phyloP scores from a whole-genome alignment of 768 basidiomycete genomes.

The Boletales sp. region DNA sequence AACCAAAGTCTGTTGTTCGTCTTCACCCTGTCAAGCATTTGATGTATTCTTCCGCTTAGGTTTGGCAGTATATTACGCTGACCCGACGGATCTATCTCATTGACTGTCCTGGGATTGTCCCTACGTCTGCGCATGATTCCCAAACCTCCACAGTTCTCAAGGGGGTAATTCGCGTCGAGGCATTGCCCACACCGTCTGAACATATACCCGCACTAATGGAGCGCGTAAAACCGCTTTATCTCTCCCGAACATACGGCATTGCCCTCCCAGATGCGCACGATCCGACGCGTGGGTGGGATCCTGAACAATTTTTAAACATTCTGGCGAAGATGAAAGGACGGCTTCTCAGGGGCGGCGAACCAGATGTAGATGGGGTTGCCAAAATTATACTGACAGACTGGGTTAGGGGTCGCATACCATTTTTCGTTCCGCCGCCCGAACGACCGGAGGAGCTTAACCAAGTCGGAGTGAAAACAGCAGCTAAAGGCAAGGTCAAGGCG shows the following conservation, averaged over 20 bases:
- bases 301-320: slow-evolving; percentile 77
- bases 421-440: slow-evolving; percentile 91
- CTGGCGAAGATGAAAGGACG: slow-evolving; percentile 91
- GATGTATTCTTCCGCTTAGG: slow-evolving; percentile 30
- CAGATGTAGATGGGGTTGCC: slow-evolving; percentile 86
- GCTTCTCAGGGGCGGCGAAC: slow-evolving; percentile 90
- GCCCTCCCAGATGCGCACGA: slow-evolving; percentile 58
- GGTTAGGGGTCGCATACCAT: slow-evolving; percentile 96
- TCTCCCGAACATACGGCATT: slow-evolving; percentile 80
- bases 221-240: slow-evolving; percentile 90
- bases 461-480: slow-evolving; percentile 45
- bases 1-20: slow-evolving; percentile 61
- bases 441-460: slow-evolving; percentile 66
- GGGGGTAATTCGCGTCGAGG: slow-evolving; percentile 95
- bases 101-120: slow-evolving; percentile 98
- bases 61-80: slow-evolving; percentile 99
- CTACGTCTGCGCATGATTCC: slow-evolving; percentile 86
- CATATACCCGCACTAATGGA: slow-evolving; percentile 86
- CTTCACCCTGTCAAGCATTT: neutral
- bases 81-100: slow-evolving; percentile 97
- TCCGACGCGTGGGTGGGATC: slow-evolving; percentile 53
- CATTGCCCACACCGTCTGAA: slow-evolving; percentile 86
- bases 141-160: slow-evolving; percentile 92
- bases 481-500: slow-evolving; percentile 51
- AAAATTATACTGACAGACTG: slow-evolving; percentile 96